Conservation (phyloP, 352 stramenopile species). For the Globisporangium canariense region DNA sequence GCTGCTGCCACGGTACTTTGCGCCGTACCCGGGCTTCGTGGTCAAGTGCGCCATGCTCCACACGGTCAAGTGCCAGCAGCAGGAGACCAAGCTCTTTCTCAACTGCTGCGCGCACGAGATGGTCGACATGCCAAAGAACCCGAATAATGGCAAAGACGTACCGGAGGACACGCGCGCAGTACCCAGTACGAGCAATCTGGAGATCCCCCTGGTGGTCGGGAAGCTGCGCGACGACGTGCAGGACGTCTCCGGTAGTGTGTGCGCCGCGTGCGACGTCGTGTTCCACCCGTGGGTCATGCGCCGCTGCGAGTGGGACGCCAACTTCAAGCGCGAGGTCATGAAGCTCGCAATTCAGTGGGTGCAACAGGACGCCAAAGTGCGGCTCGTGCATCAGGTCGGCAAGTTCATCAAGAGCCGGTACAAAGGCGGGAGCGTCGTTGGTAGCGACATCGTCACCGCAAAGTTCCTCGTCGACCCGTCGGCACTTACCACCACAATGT, state of each 20-base stretch:
- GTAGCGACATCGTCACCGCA: conserved; percentile 66
- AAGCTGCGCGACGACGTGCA: conserved; percentile 47
- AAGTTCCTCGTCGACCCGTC: conserved; percentile 63
- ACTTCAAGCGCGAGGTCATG: conserved; percentile 80
- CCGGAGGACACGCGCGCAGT: conserved; percentile 55
- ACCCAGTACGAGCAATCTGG: conserved; percentile 67
- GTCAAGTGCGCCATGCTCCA: conserved; percentile 67
- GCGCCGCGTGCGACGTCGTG: conserved; percentile 64
- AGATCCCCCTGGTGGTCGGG: conserved; percentile 72
- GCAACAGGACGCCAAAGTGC: conserved; percentile 55
- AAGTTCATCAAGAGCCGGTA: conserved; percentile 87
- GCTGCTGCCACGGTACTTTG: conserved; percentile 45
- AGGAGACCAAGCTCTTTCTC: conserved; percentile 74
- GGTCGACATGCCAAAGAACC: conserved; percentile 73
- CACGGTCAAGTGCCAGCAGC: conserved; percentile 53
- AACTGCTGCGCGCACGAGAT: conserved; percentile 75
- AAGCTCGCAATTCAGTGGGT: conserved; percentile 80
- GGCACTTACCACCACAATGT: neutral
- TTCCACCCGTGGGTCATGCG: conserved; percentile 79
- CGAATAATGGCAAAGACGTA: conserved; percentile 58
- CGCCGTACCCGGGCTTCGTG: conserved; percentile 66
- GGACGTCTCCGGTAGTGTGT: conserved; percentile 41
- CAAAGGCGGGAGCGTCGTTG: conserved; percentile 61
- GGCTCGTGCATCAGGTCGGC: conserved; percentile 33
- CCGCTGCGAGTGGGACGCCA: conserved; percentile 67